phyloP scores from a whole-genome alignment of 2,329 filamentous ascomycete species.

The Trichoderma koningiopsis region DNA sequence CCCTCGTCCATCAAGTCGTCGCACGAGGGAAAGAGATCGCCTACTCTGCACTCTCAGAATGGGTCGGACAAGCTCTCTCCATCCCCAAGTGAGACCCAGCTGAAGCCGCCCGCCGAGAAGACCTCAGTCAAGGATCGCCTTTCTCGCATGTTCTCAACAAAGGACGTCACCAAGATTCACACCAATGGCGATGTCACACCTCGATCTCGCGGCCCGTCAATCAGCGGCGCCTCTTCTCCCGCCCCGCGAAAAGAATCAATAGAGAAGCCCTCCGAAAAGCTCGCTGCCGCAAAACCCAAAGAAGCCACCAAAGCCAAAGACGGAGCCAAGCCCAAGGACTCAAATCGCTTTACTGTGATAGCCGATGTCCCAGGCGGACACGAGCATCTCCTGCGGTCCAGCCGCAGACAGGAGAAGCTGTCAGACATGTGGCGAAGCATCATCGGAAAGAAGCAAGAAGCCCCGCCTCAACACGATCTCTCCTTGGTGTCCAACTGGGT shows the following conservation, averaged over 20 bases:
- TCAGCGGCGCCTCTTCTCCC: slow-evolving; percentile 42
- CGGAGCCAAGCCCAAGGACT: slow-evolving; percentile 26
- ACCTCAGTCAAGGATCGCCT: slow-evolving; percentile 65
- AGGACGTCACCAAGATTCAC: slow-evolving; percentile 47
- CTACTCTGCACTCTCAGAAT: slow-evolving; percentile 45
- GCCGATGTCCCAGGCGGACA: slow-evolving; percentile 67
- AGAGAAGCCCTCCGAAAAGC: slow-evolving; percentile 34
- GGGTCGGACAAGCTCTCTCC: slow-evolving; percentile 34
- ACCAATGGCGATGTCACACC: slow-evolving; percentile 40
- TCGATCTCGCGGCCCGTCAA: slow-evolving; percentile 42
- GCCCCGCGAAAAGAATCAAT: slow-evolving; percentile 47
- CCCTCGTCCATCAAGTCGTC: slow-evolving; percentile 55
- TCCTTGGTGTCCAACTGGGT: slow-evolving; percentile 97
- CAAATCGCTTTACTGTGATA: slow-evolving; percentile 55
- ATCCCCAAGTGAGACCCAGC: slow-evolving; percentile 30
- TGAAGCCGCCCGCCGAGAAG: slow-evolving; percentile 52
- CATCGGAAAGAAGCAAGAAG: slow-evolving; percentile 80
- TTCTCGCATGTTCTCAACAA: slow-evolving; percentile 66
- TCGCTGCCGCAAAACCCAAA: slow-evolving; percentile 35
- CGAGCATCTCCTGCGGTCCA: slow-evolving; percentile 84
- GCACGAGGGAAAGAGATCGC: slow-evolving; percentile 47
- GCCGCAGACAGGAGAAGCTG: slow-evolving; percentile 91
- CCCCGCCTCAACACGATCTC: slow-evolving; percentile 73
- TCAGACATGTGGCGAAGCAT: slow-evolving; percentile 88
- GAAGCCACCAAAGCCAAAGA: slow-evolving; percentile 40